Conservation (phyloP, 2,329 filamentous ascomycete species). For the Hirsutella thompsonii region DNA sequence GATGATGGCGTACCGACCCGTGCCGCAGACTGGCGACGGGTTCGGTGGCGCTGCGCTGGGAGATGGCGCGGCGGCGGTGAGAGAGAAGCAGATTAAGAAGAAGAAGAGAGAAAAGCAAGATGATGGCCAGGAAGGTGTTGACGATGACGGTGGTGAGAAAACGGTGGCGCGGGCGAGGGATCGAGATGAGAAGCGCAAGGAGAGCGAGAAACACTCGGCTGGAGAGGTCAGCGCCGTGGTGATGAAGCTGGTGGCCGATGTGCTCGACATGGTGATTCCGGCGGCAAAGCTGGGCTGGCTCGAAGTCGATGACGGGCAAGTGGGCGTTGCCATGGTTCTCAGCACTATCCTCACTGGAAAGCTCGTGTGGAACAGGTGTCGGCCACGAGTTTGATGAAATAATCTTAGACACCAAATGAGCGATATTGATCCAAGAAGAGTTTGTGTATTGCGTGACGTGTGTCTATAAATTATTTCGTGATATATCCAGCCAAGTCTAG, state of each 20-base stretch:
- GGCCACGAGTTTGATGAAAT: slow-evolving; percentile 2
- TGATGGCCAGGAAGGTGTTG: slow-evolving; percentile 9
- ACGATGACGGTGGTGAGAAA: slow-evolving; percentile 1
- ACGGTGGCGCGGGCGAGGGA: slow-evolving; percentile 10
- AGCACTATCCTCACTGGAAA: slow-evolving; percentile 48
- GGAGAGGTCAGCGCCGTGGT: slow-evolving; percentile 16
- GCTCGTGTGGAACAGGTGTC: slow-evolving; percentile 47
- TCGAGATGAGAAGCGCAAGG: slow-evolving; percentile 16
- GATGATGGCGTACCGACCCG: slow-evolving; percentile 20
- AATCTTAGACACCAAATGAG: too few species aligned
- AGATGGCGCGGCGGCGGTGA: too few species aligned
- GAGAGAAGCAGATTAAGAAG: too few species aligned
- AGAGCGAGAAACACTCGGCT: slow-evolving; percentile 20
- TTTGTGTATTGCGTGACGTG: too few species aligned
- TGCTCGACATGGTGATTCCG: slow-evolving; percentile 50
- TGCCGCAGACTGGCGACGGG: slow-evolving; percentile 15
- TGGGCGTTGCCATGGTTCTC: slow-evolving; percentile 45
- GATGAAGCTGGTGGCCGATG: slow-evolving; percentile 39
- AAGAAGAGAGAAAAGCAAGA: too few species aligned
- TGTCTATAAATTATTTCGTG: too few species aligned
- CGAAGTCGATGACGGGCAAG: slow-evolving; percentile 31
- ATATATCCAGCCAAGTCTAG: too few species aligned
- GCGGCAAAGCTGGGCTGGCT: slow-evolving; percentile 49
- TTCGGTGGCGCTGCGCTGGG: background rate
- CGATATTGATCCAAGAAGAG: too few species aligned